Evolutionary conservation across 2,329 filamentous ascomycete species (phyloP).

Genomic region (Colletotrichum phormii): DNA sequence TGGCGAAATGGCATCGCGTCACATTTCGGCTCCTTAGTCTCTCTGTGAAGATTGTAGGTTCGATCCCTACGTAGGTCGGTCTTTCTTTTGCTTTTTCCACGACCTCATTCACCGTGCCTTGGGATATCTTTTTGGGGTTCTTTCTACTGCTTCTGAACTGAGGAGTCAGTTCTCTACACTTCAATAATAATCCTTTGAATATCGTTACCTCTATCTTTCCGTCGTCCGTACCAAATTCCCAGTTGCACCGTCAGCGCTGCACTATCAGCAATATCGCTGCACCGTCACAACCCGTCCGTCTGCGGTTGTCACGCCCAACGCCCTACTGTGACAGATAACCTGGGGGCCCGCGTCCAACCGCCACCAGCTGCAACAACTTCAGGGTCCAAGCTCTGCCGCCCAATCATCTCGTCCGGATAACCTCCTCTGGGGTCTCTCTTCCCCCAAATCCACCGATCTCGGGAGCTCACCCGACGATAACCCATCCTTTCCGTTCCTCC

Average conservation of each 20-base stretch:
- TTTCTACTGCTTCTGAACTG: neutral
- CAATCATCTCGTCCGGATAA: neutral
- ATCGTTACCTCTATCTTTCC: neutral
- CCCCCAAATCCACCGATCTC: slow-evolving; percentile 23
- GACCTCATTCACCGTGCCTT: no score
- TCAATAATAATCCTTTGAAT: neutral
- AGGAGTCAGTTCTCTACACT: no score
- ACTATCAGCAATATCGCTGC: neutral
- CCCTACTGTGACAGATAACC: neutral
- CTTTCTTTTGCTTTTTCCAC: neutral
- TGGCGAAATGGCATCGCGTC: slow-evolving; percentile 38
- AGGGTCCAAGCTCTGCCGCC: neutral
- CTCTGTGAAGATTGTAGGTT: slow-evolving; percentile 36
- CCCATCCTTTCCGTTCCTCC: slow-evolving; percentile 19
- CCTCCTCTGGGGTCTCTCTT: neutral
- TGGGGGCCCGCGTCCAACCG: neutral
- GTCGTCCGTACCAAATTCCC: neutral
- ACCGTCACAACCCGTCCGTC: neutral
- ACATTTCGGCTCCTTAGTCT: slow-evolving; percentile 32
- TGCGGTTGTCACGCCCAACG: no score
- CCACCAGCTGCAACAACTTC: neutral
- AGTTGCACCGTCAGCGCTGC: neutral
- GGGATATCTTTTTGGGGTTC: no score
- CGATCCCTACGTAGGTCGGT: slow-evolving; percentile 35
- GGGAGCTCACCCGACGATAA: slow-evolving; percentile 34